phyloP scores from a whole-genome alignment of 139 green algal species.

The Volvox reticuliferus region DNA sequence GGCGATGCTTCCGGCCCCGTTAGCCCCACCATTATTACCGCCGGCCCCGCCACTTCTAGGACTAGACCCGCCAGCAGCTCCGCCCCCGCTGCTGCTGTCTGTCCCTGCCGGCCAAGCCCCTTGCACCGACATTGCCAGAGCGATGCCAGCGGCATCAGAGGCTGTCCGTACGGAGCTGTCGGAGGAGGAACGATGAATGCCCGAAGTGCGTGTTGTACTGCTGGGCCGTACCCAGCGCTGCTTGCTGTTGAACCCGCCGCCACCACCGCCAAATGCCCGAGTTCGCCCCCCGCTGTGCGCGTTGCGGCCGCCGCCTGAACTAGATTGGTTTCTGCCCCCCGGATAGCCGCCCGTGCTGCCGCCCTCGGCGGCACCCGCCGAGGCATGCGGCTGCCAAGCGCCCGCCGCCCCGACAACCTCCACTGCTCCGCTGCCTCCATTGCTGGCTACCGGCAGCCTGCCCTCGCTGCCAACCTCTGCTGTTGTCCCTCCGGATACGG shows the following conservation, averaged over 20 bases:
- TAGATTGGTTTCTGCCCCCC: not conserved
- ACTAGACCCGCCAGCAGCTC: not conserved
- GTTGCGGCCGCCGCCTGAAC: not conserved
- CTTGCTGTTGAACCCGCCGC: not conserved
- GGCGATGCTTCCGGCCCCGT: not conserved
- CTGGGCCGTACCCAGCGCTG: not conserved
- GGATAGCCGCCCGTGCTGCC: too few relatives aligned
- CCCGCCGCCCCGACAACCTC: not conserved
- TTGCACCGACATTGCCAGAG: not conserved
- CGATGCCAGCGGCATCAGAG: not conserved
- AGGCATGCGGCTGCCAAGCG: too few relatives aligned
- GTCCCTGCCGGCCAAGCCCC: not conserved
- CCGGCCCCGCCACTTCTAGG: too few relatives aligned
- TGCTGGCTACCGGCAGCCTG: not conserved
- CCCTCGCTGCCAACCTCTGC: not conserved
- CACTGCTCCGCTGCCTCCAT: not conserved
- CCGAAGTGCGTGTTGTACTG: not conserved
- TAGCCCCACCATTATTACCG: not conserved
- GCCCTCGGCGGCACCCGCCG: not conserved
- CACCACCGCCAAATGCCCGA: not conserved
- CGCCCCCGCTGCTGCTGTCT: not conserved
- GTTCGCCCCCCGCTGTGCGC: not conserved
- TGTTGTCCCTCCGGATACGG: not conserved
- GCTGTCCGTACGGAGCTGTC: constrained; percentile 2
- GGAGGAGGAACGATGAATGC: constrained; percentile 16